A percentile compares a stretch with the other conserved stretches of the same genome.
Conservation (phyloP, 805 yeast genomes). For the Saturnispora silvae region DNA sequence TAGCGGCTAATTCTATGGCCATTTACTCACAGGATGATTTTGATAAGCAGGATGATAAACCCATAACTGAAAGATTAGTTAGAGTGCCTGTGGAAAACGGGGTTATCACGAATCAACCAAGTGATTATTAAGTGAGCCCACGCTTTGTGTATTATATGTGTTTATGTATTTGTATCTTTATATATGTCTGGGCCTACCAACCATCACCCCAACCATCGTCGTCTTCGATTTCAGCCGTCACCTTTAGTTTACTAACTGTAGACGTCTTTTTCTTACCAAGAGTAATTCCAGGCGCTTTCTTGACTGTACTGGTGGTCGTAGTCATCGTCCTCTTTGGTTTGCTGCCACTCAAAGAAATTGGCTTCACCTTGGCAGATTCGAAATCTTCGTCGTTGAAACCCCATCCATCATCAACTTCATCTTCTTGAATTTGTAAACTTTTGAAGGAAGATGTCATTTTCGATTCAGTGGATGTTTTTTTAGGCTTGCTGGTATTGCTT, state of each 20-base stretch:
- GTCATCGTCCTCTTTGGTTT: slow-evolving; percentile 2
- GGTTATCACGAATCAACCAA: slow-evolving; percentile 23
- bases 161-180: background rate
- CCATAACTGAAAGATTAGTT: slow-evolving; percentile 58
- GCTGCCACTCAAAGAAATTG: background rate
- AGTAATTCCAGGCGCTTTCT: slow-evolving; percentile 4
- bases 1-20: slow-evolving; percentile 45
- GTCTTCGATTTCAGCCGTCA: slow-evolving; percentile 25
- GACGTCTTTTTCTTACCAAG: slow-evolving; percentile 1
- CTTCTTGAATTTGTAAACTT: slow-evolving; percentile 10
- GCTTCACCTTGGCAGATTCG: slow-evolving; percentile 8
- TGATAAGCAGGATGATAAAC: slow-evolving; percentile 26
- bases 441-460: slow-evolving; percentile 2
- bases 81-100: slow-evolving; percentile 40
- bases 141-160: background rate
- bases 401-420: slow-evolving; percentile 23
- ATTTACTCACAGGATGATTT: slow-evolving; percentile 35
- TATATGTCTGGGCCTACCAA: slow-evolving; percentile 23
- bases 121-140: too few species aligned
- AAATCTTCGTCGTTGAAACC: slow-evolving; percentile 21
- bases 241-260: slow-evolving; percentile 20
- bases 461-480: background rate
- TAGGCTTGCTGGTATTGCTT: background rate
- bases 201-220: slow-evolving; percentile 37
- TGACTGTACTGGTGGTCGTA: background rate